Percentiles rank a stretch among this genome's conserved stretches.
Conservation (phyloP, 352 stramenopile species). For the Phytopythium cucurbitacearum region DNA sequence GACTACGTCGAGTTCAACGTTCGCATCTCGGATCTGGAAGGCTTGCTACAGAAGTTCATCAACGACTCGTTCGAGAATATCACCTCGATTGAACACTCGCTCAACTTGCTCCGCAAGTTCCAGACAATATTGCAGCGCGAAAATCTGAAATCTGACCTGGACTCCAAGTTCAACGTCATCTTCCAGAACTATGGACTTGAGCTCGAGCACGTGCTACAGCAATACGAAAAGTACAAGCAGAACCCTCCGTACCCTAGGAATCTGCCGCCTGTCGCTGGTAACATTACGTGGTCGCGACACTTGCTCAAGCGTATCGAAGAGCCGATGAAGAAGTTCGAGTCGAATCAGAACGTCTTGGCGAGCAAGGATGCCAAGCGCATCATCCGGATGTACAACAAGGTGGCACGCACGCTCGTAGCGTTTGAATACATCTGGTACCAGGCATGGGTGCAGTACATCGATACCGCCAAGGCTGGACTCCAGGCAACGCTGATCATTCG, state of each 20-base stretch:
- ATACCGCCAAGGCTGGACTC: slow-evolving; percentile 96
- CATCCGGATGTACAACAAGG: slow-evolving; percentile 99
- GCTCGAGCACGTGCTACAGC: slow-evolving; percentile 96
- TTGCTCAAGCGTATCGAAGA: slow-evolving; percentile 98
- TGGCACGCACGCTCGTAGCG: slow-evolving; percentile 95
- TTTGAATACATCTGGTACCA: slow-evolving; percentile 99
- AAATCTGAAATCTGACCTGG: slow-evolving; percentile 96
- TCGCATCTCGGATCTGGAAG: slow-evolving; percentile 95
- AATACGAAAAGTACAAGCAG: slow-evolving; percentile 99
- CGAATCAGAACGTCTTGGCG: slow-evolving; percentile 95
- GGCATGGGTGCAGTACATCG: slow-evolving; percentile 97
- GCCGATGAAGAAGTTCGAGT: slow-evolving; percentile 99
- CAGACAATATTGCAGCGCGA: slow-evolving; percentile 97
- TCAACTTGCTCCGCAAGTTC: slow-evolving; percentile 97
- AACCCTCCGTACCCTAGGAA: slow-evolving; percentile 96
- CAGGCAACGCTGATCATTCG: slow-evolving; percentile 98
- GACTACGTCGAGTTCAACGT: slow-evolving; percentile 97
- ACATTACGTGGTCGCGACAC: slow-evolving; percentile 98
- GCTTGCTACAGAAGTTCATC: slow-evolving; percentile 97
- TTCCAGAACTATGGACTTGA: slow-evolving; percentile 99
- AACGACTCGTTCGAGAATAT: slow-evolving; percentile 99
- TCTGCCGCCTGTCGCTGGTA: slow-evolving; percentile 95
- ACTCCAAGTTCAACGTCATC: slow-evolving; percentile 99
- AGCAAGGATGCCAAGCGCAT: slow-evolving; percentile 97
- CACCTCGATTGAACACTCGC: slow-evolving; percentile 96